These are phyloP conservation scores for Bifiguratus adelaidae DNA, from an alignment of 192 early-diverging fungal species.

Conservation along the genomic window DNA sequence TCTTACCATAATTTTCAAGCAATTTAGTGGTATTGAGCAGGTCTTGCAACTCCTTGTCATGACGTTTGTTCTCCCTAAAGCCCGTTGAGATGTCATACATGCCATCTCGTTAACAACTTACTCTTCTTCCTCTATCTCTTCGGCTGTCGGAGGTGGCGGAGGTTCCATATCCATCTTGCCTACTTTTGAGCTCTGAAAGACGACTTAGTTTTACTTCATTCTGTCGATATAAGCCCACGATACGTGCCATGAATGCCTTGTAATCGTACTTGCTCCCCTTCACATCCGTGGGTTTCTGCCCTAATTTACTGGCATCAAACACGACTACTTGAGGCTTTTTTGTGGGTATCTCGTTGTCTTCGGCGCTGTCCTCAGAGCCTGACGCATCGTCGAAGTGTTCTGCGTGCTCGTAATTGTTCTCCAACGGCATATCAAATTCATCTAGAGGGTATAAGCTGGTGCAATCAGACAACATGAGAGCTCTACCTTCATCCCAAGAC, in stretches of 20 bases:
- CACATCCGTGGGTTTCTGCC: conserved; percentile 1
- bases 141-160: neutral
- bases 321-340: conserved; percentile 21
- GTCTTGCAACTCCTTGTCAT: conserved; percentile 26
- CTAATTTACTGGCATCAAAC: conserved; percentile 11
- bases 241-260: conserved; percentile 25
- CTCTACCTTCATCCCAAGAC: no score
- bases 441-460: no score
- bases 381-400: no score
- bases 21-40: conserved; percentile 23
- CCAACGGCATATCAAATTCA: no score
- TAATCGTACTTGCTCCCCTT: conserved; percentile 14
- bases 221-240: neutral
- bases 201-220: neutral
- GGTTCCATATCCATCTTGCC: conserved; percentile 8
- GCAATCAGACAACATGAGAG: no score
- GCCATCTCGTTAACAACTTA: conserved; percentile 6
- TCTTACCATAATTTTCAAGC: conserved; percentile 27
- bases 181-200: conserved; percentile 13
- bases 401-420: no score
- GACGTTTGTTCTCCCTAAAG: conserved; percentile 11
- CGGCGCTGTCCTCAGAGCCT: no score
- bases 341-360: no score
- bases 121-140: conserved; percentile 25
- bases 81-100: neutral